Conservation (phyloP, 129 eudicot genomes). For the Calendula officinalis region DNA sequence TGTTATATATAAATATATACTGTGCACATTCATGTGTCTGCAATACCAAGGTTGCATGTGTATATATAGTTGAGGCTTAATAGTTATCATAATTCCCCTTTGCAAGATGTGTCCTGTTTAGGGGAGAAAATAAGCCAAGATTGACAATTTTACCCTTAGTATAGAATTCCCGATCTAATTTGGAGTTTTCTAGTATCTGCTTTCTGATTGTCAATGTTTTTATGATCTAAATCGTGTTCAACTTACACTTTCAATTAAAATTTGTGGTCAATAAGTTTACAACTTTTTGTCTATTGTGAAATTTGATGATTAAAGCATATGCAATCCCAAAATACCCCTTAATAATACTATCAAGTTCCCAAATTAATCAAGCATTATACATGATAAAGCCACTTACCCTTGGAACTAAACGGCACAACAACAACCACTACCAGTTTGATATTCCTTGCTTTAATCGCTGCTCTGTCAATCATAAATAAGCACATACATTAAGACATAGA, state of each 20-base stretch:
- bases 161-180: not conserved
- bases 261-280: not conserved
- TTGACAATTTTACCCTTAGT: constrained; percentile 8
- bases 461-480: constrained; percentile 45
- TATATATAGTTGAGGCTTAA: too few species aligned
- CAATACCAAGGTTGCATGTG: too few species aligned
- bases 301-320: not conserved
- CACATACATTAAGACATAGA: not conserved
- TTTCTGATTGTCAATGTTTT: constrained; percentile 6
- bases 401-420: constrained; percentile 46
- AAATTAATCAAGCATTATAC: constrained; percentile 9
- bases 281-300: not conserved
- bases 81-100: too few species aligned
- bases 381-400: constrained; percentile 46
- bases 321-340: not conserved
- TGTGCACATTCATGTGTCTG: not conserved
- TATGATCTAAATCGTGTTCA: constrained; percentile 14
- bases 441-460: constrained; percentile 60
- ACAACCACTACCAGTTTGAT: constrained; percentile 72
- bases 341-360: not conserved
- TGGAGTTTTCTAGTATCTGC: constrained; percentile 3
- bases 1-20: not conserved
- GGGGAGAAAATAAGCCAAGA: not conserved
- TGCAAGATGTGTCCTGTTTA: not conserved
- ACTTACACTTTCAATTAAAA: not conserved